phyloP scores from a whole-genome alignment of 2,329 filamentous ascomycete genomes.

The Sporothrix sp. region DNA sequence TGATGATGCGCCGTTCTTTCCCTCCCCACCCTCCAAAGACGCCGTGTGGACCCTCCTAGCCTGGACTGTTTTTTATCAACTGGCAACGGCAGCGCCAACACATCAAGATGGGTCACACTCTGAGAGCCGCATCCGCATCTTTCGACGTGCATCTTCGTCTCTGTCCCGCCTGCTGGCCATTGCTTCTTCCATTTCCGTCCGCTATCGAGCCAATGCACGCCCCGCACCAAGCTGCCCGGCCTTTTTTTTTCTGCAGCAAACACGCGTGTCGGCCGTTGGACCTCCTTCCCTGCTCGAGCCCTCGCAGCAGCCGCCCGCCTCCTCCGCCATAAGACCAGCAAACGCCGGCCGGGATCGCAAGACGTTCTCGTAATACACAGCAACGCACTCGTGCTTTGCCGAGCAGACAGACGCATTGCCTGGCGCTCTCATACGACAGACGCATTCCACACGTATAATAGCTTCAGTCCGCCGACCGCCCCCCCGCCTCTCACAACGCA shows the following conservation, averaged over 20 bases:
- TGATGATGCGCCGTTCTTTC: constrained; percentile 31
- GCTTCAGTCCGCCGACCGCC: no score
- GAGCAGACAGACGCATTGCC: no score
- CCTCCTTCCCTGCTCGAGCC: constrained; percentile 39
- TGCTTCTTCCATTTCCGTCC: constrained; percentile 28
- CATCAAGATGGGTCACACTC: constrained; percentile 69
- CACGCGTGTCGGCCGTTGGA: constrained; percentile 42
- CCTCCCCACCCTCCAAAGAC: constrained; percentile 31
- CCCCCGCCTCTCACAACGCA: no score
- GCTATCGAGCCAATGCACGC: constrained; percentile 30
- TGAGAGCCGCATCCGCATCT: constrained; percentile 52
- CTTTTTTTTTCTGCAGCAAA: constrained; percentile 46
- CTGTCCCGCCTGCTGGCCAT: constrained; percentile 28
- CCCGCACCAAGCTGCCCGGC: constrained; percentile 34
- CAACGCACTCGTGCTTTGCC: no score
- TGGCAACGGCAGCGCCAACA: constrained; percentile 81
- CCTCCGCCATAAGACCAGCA: neutral
- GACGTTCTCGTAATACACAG: no score
- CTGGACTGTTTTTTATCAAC: constrained; percentile 58
- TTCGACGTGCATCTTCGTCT: constrained; percentile 45
- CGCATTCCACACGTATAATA: no score
- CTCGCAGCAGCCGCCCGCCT: constrained; percentile 7
- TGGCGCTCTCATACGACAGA: no score
- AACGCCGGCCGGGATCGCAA: no score
- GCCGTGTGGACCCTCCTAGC: constrained; percentile 53